Percentiles rank a stretch among this genome's conserved stretches.
These are phyloP conservation scores for Haplographium delicatum DNA, from an alignment of 495 filamentous ascomycete species.

Conservation along the genomic window DNA sequence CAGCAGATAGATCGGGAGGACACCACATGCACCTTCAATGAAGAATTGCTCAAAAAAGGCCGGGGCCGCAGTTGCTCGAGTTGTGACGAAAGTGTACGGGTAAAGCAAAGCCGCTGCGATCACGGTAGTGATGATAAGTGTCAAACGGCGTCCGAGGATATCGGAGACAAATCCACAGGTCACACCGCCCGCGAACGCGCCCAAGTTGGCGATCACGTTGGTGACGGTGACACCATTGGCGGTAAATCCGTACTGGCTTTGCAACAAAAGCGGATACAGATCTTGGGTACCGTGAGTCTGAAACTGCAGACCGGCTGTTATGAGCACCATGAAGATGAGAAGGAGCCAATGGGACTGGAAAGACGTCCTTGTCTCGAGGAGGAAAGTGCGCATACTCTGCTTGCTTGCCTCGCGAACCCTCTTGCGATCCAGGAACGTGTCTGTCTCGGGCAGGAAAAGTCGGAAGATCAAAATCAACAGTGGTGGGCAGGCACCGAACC, in stretches of 20 bases:
- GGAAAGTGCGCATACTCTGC: neutral
- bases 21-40: constrained; percentile 71
- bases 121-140: constrained; percentile 56
- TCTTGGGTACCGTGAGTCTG: constrained; percentile 39
- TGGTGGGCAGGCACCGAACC: constrained; percentile 31
- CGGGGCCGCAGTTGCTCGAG: constrained; percentile 49
- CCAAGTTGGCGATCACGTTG: constrained; percentile 30
- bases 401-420: constrained; percentile 1
- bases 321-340: constrained; percentile 37
- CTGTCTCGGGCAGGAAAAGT: constrained; percentile 25
- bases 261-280: constrained; percentile 40
- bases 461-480: constrained; percentile 30
- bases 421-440: constrained; percentile 21
- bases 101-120: constrained; percentile 58
- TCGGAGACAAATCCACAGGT: constrained; percentile 68
- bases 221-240: constrained; percentile 33
- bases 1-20: constrained; percentile 60
- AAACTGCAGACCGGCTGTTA: constrained; percentile 40
- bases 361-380: constrained; percentile 1
- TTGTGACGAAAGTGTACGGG: constrained; percentile 62
- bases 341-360: constrained; percentile 35
- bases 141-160: constrained; percentile 62
- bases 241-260: constrained; percentile 30
- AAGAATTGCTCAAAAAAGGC: constrained; percentile 80
- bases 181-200: constrained; percentile 55